These are phyloP conservation scores for Hymenoscyphus linearis DNA, from an alignment of 2,329 filamentous ascomycete species.

Conservation along the genomic window DNA sequence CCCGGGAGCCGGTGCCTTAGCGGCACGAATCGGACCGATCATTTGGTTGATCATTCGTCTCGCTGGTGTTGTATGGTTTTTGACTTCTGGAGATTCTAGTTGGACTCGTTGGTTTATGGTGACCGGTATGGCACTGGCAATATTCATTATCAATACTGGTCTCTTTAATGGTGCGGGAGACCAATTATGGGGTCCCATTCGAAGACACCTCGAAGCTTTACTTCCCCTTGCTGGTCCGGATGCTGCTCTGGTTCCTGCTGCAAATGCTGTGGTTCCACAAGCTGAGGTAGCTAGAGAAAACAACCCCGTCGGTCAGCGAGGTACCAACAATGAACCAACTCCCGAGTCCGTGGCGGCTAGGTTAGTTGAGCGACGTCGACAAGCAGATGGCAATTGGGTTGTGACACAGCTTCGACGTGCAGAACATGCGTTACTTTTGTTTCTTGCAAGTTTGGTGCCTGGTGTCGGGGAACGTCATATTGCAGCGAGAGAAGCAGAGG, in stretches of 20 bases:
- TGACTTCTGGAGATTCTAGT: slow-evolving; percentile 51
- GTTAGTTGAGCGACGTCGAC: slow-evolving; percentile 42
- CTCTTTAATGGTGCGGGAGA: slow-evolving; percentile 51
- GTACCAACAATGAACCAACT: slow-evolving; percentile 32
- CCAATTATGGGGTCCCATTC: slow-evolving; percentile 50
- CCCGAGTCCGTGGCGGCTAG: slow-evolving; percentile 50
- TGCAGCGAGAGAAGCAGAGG: slow-evolving; percentile 31
- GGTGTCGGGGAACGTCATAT: slow-evolving; percentile 63
- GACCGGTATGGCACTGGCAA: slow-evolving; percentile 45
- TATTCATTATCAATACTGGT: slow-evolving; percentile 57
- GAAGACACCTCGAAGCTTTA: slow-evolving; percentile 53
- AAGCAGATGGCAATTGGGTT: slow-evolving; percentile 44
- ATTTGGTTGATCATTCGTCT: slow-evolving; percentile 57
- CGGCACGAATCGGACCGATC: slow-evolving; percentile 47
- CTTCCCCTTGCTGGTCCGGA: slow-evolving; percentile 46
- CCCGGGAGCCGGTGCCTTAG: slow-evolving; percentile 27
- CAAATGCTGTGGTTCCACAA: slow-evolving; percentile 30
- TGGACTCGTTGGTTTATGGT: slow-evolving; percentile 56
- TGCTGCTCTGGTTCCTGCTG: slow-evolving; percentile 29
- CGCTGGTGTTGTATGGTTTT: slow-evolving; percentile 58
- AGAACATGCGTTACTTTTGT: slow-evolving; percentile 56
- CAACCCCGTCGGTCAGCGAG: slow-evolving; percentile 6
- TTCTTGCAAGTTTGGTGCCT: slow-evolving; percentile 61
- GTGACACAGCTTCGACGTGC: slow-evolving; percentile 46
- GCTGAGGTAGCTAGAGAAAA: neutral